Conservation (phyloP, 257 asterid genomes). For the Solanum piurae region DNA sequence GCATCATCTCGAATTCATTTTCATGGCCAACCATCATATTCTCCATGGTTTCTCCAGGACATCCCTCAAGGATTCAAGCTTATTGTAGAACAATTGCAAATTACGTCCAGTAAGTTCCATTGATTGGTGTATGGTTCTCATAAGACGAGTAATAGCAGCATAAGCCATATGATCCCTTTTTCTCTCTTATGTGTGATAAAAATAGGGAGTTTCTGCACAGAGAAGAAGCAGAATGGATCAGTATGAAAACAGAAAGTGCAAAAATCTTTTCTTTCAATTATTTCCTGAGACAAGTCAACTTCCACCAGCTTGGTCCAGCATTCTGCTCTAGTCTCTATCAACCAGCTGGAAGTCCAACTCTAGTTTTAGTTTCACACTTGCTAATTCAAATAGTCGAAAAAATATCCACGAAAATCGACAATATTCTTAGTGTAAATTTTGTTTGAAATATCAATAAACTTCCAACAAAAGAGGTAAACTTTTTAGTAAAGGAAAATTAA, state of each 20-base stretch:
- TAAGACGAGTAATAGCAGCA: neutral
- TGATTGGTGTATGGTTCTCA: neutral
- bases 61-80: neutral
- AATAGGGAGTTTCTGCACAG: neutral
- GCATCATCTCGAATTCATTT: neutral
- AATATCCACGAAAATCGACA: neutral
- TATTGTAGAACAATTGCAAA: neutral
- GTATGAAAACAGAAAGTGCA: neutral
- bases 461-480: no score
- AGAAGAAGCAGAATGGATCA: neutral
- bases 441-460: no score
- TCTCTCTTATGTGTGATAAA: neutral
- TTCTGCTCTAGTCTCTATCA: neutral
- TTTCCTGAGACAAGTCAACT: neutral
- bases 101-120: neutral
- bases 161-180: neutral
- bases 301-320: neutral
- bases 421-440: no score
- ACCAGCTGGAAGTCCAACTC: neutral
- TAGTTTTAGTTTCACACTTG: neutral
- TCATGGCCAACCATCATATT: neutral
- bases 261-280: neutral
- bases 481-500: neutral
- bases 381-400: neutral
- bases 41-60: neutral